Evolutionary conservation across 169 alveolate genomes (phyloP).

Genomic region (Cyclospora cayetanensis): DNA sequence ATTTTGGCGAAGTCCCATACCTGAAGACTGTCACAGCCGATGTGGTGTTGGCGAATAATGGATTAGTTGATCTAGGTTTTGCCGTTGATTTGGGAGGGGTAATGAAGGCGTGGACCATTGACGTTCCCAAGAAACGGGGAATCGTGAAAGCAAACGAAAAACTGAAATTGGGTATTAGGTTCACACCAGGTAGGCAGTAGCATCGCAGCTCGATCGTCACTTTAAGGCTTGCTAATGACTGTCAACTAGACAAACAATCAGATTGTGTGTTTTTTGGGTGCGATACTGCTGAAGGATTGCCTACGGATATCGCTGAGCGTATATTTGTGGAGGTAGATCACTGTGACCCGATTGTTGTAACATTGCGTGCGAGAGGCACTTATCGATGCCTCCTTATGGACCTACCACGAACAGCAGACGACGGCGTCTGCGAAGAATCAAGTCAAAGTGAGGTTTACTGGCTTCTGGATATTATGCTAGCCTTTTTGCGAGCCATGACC

Average conservation of each 20-base stretch:
- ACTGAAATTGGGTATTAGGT: conserved; percentile 83
- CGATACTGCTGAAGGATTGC: conserved; percentile 68
- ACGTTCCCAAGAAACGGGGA: conserved; percentile 88
- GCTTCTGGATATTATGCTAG: not conserved
- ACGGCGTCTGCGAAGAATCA: not conserved
- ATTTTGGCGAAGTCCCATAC: conserved; percentile 87
- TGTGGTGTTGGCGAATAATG: conserved; percentile 87
- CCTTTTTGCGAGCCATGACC: too few species aligned
- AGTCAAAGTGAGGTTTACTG: not conserved
- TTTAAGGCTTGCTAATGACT: too few species aligned
- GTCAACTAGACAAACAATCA: too few species aligned
- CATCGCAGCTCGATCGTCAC: too few species aligned
- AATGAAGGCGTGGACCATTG: conserved; percentile 86
- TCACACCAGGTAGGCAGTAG: conserved; percentile 81
- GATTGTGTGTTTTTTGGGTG: not conserved
- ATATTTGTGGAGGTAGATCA: conserved; percentile 91
- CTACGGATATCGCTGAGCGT: conserved; percentile 79
- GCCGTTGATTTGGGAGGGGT: conserved; percentile 85
- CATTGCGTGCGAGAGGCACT: conserved; percentile 89
- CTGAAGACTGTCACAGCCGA: conserved; percentile 73
- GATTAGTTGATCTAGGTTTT: conserved; percentile 92
- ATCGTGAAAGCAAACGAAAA: conserved; percentile 90
- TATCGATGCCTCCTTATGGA: conserved; percentile 87
- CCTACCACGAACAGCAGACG: conserved; percentile 85
- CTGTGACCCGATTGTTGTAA: conserved; percentile 90